These are phyloP conservation scores for Bipolaris zeicola DNA, from an alignment of 2,329 filamentous ascomycete genomes.

Conservation along the genomic window DNA sequence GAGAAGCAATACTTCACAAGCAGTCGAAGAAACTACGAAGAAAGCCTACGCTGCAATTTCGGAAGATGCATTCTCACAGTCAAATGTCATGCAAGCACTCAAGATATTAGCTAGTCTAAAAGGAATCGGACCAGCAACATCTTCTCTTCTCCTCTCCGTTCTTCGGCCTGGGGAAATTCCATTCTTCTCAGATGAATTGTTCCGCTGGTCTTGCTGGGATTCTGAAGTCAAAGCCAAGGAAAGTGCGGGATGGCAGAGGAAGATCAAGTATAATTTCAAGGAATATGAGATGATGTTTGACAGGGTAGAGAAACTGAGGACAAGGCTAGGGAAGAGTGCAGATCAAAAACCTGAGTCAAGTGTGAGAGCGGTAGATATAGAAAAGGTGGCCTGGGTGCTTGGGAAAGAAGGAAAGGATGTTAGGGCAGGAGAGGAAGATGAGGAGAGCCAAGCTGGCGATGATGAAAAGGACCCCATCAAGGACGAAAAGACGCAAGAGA, in stretches of 20 bases:
- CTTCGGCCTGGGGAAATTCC: slow-evolving; percentile 64
- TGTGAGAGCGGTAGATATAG: slow-evolving; percentile 23
- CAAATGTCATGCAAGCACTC: slow-evolving; percentile 49
- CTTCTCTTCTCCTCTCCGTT: slow-evolving; percentile 72
- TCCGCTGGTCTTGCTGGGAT: slow-evolving; percentile 69
- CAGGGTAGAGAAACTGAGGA: slow-evolving; percentile 34
- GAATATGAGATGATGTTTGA: slow-evolving; percentile 68
- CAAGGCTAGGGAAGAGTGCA: slow-evolving; percentile 43
- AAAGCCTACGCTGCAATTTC: slow-evolving; percentile 54
- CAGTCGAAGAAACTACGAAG: slow-evolving; percentile 57
- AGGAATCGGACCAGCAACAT: slow-evolving; percentile 80
- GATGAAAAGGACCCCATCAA: background rate
- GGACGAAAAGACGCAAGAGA: slow-evolving; percentile 1
- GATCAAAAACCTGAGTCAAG: slow-evolving; percentile 51
- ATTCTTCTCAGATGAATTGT: slow-evolving; percentile 83
- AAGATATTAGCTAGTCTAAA: slow-evolving; percentile 64
- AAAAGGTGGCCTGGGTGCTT: slow-evolving; percentile 13
- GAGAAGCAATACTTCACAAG: slow-evolving; percentile 62
- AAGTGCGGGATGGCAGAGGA: slow-evolving; percentile 55
- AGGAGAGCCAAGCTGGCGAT: background rate
- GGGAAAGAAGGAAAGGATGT: slow-evolving; percentile 12
- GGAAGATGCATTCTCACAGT: background rate
- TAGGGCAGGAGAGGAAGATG: slow-evolving; percentile 1
- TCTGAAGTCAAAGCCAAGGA: slow-evolving; percentile 34
- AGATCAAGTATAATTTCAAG: slow-evolving; percentile 71